Base-by-base conservation (phyloP, 2,329 filamentous ascomycete genomes). In the Cercospora berteroae region DNA sequence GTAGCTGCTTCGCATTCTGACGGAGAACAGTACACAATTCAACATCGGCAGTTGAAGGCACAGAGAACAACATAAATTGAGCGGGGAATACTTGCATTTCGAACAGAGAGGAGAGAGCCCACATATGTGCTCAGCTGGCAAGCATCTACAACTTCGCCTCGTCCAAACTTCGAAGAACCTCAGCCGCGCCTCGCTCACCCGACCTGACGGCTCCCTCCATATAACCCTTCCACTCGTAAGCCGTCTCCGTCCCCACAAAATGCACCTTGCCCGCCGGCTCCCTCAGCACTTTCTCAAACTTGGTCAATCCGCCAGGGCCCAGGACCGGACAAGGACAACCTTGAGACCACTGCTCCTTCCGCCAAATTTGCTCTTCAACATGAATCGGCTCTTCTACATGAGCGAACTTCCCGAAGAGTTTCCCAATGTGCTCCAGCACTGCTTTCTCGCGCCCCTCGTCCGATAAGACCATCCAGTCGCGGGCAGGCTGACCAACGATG, bases 171-270 rank as follows among this genome's bases (percentile, higher is more conserved):
- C 25, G 27, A 50, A 83, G 65, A 3, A 85, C 81, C 71, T 86
- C 83, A 39, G 74, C 73, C 0, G 84, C 84, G 1, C 79, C 85
- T 13, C 82, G 75, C 66, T 85, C 78, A 1, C 86, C 85, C 60
- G 78, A 81, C 5, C 81, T 71, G 10, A 87, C 76, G 0, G 86
- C 86, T 1, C 86, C 86, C 67, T 88, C 86, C 84, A 88, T 86
- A 71, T 87, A 87, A 0, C 85, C 85, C 64, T 83, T 84, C 85
- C 85, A 87, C 66, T 83, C 80, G 2, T 72, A 77, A 0, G 82
- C 80, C 0, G 81, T 84, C 77, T 88, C 86, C 0, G 85, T 86
- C 0, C 86, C 85, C 2, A 81, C 84, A 70, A 87, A 88, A 70
- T 87, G 81, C 3, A 86, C 29, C 33, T 82, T 78, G 5, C 80